phyloP scores from a whole-genome alignment of 345 rosid genomes.

The Cardamine resedifolia region DNA sequence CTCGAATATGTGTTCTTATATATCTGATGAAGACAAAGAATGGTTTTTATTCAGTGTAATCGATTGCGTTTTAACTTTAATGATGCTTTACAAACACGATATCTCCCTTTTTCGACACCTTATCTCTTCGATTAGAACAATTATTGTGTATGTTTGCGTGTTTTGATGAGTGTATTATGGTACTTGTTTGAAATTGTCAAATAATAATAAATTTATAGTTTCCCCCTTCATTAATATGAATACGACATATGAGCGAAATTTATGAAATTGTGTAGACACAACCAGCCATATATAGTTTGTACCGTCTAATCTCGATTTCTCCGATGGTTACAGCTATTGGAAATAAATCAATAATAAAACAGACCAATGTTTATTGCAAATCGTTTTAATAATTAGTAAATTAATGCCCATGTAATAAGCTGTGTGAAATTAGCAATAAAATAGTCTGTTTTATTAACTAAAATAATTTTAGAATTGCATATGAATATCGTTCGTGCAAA shows the following conservation, averaged over 20 bases:
- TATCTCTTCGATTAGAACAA: slow-evolving; percentile 21
- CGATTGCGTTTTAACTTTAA: slow-evolving; percentile 36
- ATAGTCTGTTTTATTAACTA: not conserved
- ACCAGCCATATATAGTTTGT: slow-evolving; percentile 10
- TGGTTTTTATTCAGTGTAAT: slow-evolving; percentile 14
- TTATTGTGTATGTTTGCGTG: slow-evolving; percentile 35
- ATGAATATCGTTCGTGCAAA: no score
- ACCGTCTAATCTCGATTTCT: slow-evolving; percentile 26
- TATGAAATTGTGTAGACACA: not conserved
- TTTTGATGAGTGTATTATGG: not conserved
- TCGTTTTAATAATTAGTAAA: not conserved
- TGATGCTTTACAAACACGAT: slow-evolving; percentile 34
- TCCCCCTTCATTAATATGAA: slow-evolving; percentile 15
- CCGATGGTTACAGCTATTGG: not conserved
- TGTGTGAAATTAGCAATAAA: not conserved
- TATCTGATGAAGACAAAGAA: not conserved
- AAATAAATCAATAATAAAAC: not conserved
- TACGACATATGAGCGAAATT: slow-evolving; percentile 20
- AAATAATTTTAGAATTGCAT: not conserved
- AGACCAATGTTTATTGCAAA: not conserved
- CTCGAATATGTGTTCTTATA: not conserved
- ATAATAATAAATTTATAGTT: not conserved
- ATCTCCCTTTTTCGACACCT: slow-evolving; percentile 27
- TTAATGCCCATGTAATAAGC: not conserved
- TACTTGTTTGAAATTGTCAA: not conserved